phyloP scores from a whole-genome alignment of 768 basidiomycete species.

The Rhodocollybia butyracea region DNA sequence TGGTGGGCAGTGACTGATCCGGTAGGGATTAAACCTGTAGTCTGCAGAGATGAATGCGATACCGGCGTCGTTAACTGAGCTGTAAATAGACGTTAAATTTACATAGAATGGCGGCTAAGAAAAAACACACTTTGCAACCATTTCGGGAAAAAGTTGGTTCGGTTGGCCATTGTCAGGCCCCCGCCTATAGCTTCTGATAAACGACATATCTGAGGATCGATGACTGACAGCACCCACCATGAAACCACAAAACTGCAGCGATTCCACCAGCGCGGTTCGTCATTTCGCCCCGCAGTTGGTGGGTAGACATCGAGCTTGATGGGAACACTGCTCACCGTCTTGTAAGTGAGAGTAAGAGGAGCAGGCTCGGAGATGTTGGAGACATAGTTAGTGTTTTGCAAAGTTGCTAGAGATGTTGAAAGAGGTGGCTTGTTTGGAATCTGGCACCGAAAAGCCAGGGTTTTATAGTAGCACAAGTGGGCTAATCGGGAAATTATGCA shows the following conservation, averaged over 20 bases:
- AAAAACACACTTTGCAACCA: constrained; percentile 53
- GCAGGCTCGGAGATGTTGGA: too few species aligned
- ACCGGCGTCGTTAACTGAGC: constrained; percentile 34
- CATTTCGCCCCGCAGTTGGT: neutral
- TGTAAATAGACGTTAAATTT: constrained; percentile 16
- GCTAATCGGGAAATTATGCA: too few species aligned
- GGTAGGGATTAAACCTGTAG: constrained; percentile 54
- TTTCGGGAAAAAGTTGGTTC: constrained; percentile 57
- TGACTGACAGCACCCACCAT: too few species aligned
- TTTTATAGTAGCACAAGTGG: too few species aligned
- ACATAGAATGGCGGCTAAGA: neutral
- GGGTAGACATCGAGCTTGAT: neutral
- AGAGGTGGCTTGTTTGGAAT: too few species aligned
- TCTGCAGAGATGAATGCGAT: too few species aligned
- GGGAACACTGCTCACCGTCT: neutral
- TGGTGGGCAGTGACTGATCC: constrained; percentile 50
- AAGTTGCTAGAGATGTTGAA: too few species aligned
- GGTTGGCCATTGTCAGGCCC: constrained; percentile 57
- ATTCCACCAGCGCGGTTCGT: neutral
- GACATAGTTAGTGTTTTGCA: too few species aligned
- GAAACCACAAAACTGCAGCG: constrained; percentile 38
- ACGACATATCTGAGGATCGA: too few species aligned
- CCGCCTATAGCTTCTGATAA: too few species aligned
- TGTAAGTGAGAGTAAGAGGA: neutral
- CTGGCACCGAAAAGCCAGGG: too few species aligned